Evolutionary conservation across 2,329 filamentous ascomycete genomes (phyloP).

Genomic region (Juglanconis oblonga): DNA sequence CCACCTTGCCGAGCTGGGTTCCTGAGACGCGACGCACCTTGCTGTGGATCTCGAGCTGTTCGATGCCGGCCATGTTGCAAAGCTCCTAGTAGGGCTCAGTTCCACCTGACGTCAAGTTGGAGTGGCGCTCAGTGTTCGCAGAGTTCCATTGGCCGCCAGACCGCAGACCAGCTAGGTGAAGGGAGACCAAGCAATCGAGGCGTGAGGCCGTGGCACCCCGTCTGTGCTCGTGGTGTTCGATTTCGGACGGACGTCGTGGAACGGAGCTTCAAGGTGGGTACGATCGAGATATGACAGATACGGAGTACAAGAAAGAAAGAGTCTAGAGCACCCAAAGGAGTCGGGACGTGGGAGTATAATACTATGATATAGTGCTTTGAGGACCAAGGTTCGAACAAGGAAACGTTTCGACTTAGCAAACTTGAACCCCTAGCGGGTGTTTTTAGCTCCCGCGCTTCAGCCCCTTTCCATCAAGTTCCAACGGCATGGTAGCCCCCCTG

Average conservation of each 20-base stretch:
- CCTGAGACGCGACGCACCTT: constrained; percentile 61
- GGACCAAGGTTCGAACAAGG: too few relatives aligned
- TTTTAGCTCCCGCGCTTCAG: too few relatives aligned
- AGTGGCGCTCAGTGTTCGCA: background rate
- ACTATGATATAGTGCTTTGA: background rate
- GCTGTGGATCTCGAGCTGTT: constrained; percentile 95
- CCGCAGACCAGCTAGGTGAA: background rate
- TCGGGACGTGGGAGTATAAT: background rate
- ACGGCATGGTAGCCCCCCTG: too few relatives aligned
- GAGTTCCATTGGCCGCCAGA: constrained; percentile 9
- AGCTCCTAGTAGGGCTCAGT: background rate
- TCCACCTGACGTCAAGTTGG: constrained; percentile 2
- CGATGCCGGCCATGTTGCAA: constrained; percentile 78
- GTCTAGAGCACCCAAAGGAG: background rate
- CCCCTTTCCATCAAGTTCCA: too few relatives aligned
- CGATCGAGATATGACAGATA: background rate
- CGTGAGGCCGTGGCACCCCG: background rate
- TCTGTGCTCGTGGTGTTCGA: background rate
- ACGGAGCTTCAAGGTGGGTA: background rate
- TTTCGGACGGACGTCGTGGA: background rate
- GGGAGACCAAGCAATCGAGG: background rate
- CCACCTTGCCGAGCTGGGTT: background rate
- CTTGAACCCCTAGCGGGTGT: too few relatives aligned
- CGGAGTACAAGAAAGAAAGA: background rate
- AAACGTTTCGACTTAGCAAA: too few relatives aligned